Conservation (phyloP, 23 red algal genomes). For the Pyropia haitanensis region DNA sequence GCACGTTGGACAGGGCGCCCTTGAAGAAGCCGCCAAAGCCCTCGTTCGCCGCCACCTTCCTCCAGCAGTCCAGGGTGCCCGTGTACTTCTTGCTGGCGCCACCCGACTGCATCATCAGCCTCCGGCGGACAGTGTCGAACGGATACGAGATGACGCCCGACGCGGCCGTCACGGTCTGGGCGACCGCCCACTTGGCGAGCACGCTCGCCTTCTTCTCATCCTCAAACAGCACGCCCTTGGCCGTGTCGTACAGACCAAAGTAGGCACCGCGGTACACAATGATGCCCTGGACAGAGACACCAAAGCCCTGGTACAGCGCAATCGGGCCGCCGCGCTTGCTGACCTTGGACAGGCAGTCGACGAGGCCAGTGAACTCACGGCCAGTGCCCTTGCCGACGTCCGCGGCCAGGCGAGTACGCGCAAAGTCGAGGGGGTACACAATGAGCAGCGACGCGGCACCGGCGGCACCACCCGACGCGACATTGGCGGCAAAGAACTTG, state of each 20-base stretch:
- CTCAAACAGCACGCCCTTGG: conserved; percentile 86
- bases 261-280: conserved; percentile 99
- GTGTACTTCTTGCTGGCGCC: conserved; percentile 81
- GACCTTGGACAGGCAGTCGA: conserved; percentile 77
- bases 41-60: conserved; percentile 84
- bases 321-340: conserved; percentile 48
- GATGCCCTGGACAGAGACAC: conserved; percentile 95
- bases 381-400: conserved; percentile 82
- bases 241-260: conserved; percentile 97
- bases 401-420: conserved; percentile 93
- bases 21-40: conserved; percentile 86
- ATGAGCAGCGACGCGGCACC: conserved; percentile 94
- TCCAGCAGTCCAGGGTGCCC: conserved; percentile 94
- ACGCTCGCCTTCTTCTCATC: conserved; percentile 84
- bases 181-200: conserved; percentile 86
- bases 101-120: conserved; percentile 99
- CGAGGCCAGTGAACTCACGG: conserved; percentile 73
- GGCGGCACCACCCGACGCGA: conserved; percentile 88
- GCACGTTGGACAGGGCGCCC: conserved; percentile 94
- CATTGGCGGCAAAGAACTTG: conserved; percentile 84
- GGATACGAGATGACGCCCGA: conserved; percentile 96
- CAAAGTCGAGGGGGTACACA: conserved; percentile 98
- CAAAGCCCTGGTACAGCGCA: conserved; percentile 96
- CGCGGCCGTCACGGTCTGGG: conserved; percentile 80
- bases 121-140: conserved; percentile 96